These are phyloP conservation scores for Grosmannia penicillata DNA, from an alignment of 2,329 filamentous ascomycete species.

Conservation along the genomic window DNA sequence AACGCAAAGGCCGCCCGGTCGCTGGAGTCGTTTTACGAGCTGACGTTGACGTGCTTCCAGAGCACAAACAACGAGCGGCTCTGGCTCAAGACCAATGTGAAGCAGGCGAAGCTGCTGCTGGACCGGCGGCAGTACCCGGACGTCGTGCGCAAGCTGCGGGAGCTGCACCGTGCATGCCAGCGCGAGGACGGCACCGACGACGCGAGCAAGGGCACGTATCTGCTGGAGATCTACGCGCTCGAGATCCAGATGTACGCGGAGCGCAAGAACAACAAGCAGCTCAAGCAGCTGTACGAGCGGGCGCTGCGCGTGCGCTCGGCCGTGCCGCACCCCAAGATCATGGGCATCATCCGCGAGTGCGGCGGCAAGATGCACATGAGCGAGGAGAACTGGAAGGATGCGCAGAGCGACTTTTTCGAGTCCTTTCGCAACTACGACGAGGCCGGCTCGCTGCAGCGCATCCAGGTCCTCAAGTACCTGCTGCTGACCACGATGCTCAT, in stretches of 20 bases:
- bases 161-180: conserved; percentile 82
- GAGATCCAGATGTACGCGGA: conserved; percentile 99
- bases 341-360: conserved; percentile 97
- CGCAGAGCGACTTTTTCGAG: conserved; percentile 95
- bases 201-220: conserved; percentile 90
- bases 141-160: conserved; percentile 68
- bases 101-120: conserved; percentile 79
- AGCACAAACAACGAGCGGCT: conserved; percentile 93
- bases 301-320: conserved; percentile 90
- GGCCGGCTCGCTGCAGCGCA: conserved; percentile 86
- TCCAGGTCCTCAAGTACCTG: conserved; percentile 94
- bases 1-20: conserved; percentile 58
- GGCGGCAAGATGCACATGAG: conserved; percentile 99
- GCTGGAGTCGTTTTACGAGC: conserved; percentile 90
- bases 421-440: conserved; percentile 99
- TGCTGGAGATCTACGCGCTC: conserved; percentile 85
- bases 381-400: conserved; percentile 97
- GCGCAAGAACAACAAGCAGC: conserved; percentile 91
- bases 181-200: conserved; percentile 77
- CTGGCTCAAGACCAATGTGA: conserved; percentile 97
- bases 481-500: conserved; percentile 96
- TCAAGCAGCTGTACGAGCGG: conserved; percentile 84
- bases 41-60: conserved; percentile 89
- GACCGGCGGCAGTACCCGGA: conserved; percentile 78
- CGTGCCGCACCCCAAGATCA: conserved; percentile 95